Conservation (phyloP, 1,139 yeast genomes). For the Pichia sp. region DNA sequence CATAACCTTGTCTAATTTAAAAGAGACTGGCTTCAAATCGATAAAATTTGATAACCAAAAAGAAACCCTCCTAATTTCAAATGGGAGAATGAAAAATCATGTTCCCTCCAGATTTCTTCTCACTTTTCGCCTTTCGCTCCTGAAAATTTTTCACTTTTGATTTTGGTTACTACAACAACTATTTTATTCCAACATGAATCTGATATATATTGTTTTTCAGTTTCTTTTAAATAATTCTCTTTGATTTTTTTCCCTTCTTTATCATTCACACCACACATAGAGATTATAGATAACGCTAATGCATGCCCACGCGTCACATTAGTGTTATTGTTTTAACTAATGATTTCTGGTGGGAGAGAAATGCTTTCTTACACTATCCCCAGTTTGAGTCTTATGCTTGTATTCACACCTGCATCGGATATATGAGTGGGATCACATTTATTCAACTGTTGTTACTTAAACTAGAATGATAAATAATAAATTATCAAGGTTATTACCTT, state of each 20-base stretch:
- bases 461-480: neutral
- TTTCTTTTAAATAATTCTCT: neutral
- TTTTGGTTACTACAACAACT: too few species aligned
- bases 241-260: neutral
- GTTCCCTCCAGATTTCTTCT: too few species aligned
- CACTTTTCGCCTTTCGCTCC: too few species aligned
- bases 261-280: conserved; percentile 4
- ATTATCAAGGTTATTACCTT: neutral
- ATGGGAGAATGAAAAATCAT: too few species aligned
- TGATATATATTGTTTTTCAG: neutral
- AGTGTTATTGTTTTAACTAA: conserved; percentile 1
- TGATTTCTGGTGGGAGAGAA: conserved; percentile 11
- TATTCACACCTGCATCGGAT: conserved; percentile 19
- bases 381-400: conserved; percentile 20
- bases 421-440: conserved; percentile 17
- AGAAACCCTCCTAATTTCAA: neutral
- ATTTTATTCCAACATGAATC: too few species aligned
- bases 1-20: neutral
- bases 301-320: conserved; percentile 7
- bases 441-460: neutral
- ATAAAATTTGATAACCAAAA: too few species aligned
- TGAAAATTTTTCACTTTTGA: too few species aligned
- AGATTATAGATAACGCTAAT: conserved; percentile 1
- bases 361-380: conserved; percentile 14
- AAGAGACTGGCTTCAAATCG: neutral